Base-by-base conservation (phyloP, 495 filamentous ascomycete genomes). In the Penicillium dipodomyicola region DNA sequence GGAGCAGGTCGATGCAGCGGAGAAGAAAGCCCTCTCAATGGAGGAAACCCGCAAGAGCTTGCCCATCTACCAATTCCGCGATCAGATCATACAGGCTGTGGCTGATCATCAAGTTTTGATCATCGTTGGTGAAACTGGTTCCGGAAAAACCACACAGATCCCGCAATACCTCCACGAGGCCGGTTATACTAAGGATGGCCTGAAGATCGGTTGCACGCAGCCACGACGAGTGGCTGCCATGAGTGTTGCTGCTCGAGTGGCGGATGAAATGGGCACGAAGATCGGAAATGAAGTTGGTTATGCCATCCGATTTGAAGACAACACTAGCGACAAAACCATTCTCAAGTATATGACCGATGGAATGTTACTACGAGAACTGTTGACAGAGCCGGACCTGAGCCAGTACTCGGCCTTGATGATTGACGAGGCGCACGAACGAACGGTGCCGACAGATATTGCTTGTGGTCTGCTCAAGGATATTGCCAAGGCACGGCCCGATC, bases 341-440 rank as follows among this genome's bases (percentile, higher is more conserved):
- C 71, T 98, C 25, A 96, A 97, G 71, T 98, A 96, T 68, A 96
- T 96, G 91, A 98, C 94, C 3, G 94, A 98, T 68, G 94, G 94
- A 58, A 97, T 97, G 92, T 79, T 97, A 42, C 77, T 97, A 19
- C 82, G 92, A 65, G 93, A 97, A 65, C 87, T 97, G 59, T 81
- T 97, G 62, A 92, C 90, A 1, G 92, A 96, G 68, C 93, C 95
- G 0, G 87, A 91, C 53, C 73, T 97, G 11, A 80, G 86, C 11
- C 84, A 82, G n/a, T 97, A 97, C 65, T 87, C 90, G 1, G 89
- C 87, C 3, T 66, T 98, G 59, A 96, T 98, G 88, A 93, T 98
- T 58, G 94, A 98, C 65, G 94, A 98, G 68, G 94, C 95, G 17
- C 94, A 98, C 81, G 94, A 98, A 67, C 80, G 94, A 60, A 96